These are phyloP conservation scores for Saccharomycopsis javanensis DNA, from an alignment of 805 yeast species.

Conservation along the genomic window DNA sequence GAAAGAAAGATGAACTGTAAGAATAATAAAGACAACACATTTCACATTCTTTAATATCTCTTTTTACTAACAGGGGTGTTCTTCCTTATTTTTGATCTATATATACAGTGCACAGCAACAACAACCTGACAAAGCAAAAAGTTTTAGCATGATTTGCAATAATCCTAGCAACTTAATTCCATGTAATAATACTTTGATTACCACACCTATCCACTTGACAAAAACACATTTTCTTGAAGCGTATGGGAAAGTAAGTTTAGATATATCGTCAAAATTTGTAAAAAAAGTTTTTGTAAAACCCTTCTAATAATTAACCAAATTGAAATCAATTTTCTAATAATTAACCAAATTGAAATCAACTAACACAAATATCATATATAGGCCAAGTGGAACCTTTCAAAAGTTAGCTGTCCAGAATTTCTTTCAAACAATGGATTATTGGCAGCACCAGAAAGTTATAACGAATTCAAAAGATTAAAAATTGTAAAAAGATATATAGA, in stretches of 20 bases:
- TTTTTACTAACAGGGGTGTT: not conserved
- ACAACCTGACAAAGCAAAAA: not conserved
- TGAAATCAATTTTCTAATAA: too few relatives aligned
- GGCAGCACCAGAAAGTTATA: conserved; percentile 49
- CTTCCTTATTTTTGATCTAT: too few relatives aligned
- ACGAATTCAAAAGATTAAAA: conserved; percentile 38
- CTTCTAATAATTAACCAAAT: too few relatives aligned
- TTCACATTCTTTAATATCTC: too few relatives aligned
- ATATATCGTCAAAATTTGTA: not conserved
- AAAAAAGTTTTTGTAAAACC: not conserved
- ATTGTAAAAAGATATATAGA: conserved; percentile 33
- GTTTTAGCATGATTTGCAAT: not conserved
- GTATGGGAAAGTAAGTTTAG: conserved; percentile 34
- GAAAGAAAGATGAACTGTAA: not conserved
- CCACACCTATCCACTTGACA: conserved; percentile 31
- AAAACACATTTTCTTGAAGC: conserved; percentile 46
- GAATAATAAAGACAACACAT: not conserved
- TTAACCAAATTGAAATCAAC: not conserved
- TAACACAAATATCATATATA: not conserved
- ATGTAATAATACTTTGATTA: conserved; percentile 5
- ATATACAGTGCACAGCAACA: too few relatives aligned
- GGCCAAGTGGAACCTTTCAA: conserved; percentile 48
- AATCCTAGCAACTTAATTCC: conserved; percentile 5
- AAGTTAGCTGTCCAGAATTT: conserved; percentile 47
- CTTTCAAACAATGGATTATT: conserved; percentile 36